Evolutionary conservation across 2,329 filamentous ascomycete genomes (phyloP), one percentile per base, ranked within the genome.

Genomic region (Magnaporthiopsis rhizophila): DNA sequence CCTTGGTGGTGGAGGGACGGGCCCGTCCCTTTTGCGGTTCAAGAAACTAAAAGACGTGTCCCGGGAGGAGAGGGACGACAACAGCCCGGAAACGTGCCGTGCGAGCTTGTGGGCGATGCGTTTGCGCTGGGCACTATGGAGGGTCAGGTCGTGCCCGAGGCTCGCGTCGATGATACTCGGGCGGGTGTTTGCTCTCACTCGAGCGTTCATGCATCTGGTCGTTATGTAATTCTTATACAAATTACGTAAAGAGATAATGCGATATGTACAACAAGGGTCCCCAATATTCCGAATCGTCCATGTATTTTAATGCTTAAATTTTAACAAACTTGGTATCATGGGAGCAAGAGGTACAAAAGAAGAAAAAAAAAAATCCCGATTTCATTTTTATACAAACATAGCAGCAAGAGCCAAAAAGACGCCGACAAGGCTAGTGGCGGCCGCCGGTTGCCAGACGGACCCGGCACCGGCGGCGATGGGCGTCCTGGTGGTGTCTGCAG

Each of bases 91-190:
- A 9, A 53, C 3, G 45, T 9, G 45, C 45, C 18, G 18, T 45
- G 28, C 34, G 32, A 61, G 59, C 15, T 61, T 24, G 38, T 45
- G 9, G 59, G 59, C n/a, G 34, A 61, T 7, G 34, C 59, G 59
- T 61, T 11, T 26, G 59, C 45, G 12, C n/a, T 34, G 24, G 59
- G 32, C 7, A 61, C 45, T 18, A 61, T 61, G 34, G 34, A 61
- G 34, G 59, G 59, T 6, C 32, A 61, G 34, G 30, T 34, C 26
- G 12, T 18, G 2, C 24, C 11, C n/a, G 59, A 32, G 7, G 45
- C 45, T n/a, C 7, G 18, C 21, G 5, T 6, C 5, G 45, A 53
- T 7, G 45, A 50, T 6, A 18, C 15, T 7, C 12, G 15, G 15
- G 38, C 18, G 38, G 38, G 28, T 5, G 21, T 7, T 4, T 45